These are phyloP conservation scores for Arbutus unedo DNA, from an alignment of 148 eudicot genomes.

Conservation along the genomic window DNA sequence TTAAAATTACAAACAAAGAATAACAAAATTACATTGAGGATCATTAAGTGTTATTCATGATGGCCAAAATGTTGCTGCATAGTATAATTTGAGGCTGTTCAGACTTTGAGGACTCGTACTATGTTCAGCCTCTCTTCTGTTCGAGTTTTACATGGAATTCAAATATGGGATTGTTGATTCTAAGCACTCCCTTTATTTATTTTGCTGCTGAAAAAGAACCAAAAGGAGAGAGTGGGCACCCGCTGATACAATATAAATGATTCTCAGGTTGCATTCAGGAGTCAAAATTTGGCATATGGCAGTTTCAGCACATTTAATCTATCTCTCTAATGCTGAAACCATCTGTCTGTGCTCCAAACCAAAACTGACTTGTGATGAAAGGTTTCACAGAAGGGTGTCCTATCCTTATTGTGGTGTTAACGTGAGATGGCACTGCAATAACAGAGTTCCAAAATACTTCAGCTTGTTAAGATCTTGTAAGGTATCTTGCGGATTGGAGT, in stretches of 20 bases:
- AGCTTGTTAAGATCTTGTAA: slow-evolving; percentile 29
- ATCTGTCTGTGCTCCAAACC: slow-evolving; percentile 18
- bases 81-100: slow-evolving; percentile 2
- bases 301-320: slow-evolving; percentile 34
- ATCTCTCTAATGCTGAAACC: slow-evolving; percentile 43
- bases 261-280: slow-evolving; percentile 30
- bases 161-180: not conserved
- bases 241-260: slow-evolving; percentile 2
- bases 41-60: not conserved
- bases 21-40: not conserved
- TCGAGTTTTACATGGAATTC: not conserved
- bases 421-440: slow-evolving; percentile 35
- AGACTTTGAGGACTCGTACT: not conserved
- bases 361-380: slow-evolving; percentile 23
- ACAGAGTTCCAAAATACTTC: slow-evolving; percentile 26
- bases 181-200: not conserved
- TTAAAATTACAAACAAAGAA: not conserved
- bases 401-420: slow-evolving; percentile 27
- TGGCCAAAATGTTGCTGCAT: not conserved
- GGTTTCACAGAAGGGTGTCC: slow-evolving; percentile 34
- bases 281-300: slow-evolving; percentile 32
- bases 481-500: slow-evolving; percentile 20
- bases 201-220: not conserved
- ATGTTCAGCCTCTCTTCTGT: not conserved
- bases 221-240: not conserved